phyloP scores from a whole-genome alignment of 1,284 basidiomycete genomes.

The Waitea zeae region DNA sequence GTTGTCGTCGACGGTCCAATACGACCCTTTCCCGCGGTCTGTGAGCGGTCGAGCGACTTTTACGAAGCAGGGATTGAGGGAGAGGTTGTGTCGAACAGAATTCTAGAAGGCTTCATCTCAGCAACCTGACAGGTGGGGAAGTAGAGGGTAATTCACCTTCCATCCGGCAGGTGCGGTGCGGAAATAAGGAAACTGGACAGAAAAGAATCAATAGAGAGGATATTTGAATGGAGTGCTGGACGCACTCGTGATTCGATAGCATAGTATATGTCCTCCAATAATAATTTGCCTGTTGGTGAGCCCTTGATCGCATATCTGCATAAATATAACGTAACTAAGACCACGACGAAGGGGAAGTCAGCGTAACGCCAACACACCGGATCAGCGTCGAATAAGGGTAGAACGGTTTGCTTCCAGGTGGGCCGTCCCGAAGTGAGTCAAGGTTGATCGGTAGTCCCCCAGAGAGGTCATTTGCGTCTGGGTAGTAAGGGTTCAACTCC shows the following conservation, averaged over 20 bases:
- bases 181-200: slow-evolving; percentile 63
- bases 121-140: not conserved
- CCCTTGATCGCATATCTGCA: slow-evolving; percentile 73
- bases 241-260: slow-evolving; percentile 70
- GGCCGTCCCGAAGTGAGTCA: slow-evolving; percentile 65
- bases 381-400: slow-evolving; percentile 79
- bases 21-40: slow-evolving; percentile 75
- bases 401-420: slow-evolving; percentile 70
- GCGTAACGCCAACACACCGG: slow-evolving; percentile 26
- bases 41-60: slow-evolving; percentile 80
- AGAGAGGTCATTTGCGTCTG: slow-evolving; percentile 52
- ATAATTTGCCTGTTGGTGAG: slow-evolving; percentile 64
- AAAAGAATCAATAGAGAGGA: slow-evolving; percentile 2
- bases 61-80: slow-evolving; percentile 85
- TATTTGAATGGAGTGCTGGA: slow-evolving; percentile 7
- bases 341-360: slow-evolving; percentile 3
- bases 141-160: slow-evolving; percentile 39
- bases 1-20: slow-evolving; percentile 78
- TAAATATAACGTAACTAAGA: too few relatives aligned
- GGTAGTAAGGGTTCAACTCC: slow-evolving; percentile 49
- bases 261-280: slow-evolving; percentile 76
- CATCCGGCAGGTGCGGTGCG: slow-evolving; percentile 65
- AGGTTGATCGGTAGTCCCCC: slow-evolving; percentile 71
- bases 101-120: slow-evolving; percentile 34
- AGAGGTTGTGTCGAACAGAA: slow-evolving; percentile 88